Conservation (phyloP, 257 asterid genomes). For the Parsonsia alboflavescens region DNA sequence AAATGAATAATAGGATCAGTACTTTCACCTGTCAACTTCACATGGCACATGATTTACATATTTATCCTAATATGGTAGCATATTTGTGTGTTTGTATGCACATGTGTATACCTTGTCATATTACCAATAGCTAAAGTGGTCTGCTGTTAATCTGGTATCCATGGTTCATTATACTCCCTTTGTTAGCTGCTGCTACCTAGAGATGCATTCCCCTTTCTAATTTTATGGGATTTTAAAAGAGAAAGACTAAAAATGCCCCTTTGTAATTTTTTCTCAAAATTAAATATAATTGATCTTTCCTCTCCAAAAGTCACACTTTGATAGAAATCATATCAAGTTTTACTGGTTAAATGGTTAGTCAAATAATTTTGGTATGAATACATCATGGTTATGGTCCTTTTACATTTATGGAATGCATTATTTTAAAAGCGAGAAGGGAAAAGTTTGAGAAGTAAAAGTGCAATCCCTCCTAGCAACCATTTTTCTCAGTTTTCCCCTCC, state of each 20-base stretch:
- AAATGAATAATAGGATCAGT: background rate
- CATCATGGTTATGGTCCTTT: background rate
- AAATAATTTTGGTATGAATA: background rate
- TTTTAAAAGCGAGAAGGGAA: no score
- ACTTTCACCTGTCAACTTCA: background rate
- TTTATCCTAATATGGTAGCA: background rate
- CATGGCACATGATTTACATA: background rate
- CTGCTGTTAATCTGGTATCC: background rate
- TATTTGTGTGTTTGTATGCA: background rate
- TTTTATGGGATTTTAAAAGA: no score
- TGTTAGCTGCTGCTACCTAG: no score
- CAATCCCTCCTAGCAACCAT: background rate
- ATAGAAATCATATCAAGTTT: background rate
- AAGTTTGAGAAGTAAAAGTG: background rate
- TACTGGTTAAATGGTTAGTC: background rate
- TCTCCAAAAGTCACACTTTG: background rate
- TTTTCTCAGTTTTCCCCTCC: background rate
- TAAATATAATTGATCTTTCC: no score
- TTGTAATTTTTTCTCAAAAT: no score
- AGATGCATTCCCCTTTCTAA: no score
- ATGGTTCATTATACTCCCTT: no score
- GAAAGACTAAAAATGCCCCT: no score
- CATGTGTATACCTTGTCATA: background rate
- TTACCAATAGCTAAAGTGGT: background rate
- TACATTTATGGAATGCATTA: background rate